A percentile compares a stretch with the other conserved stretches of the same genome.
These are phyloP conservation scores for Pinguiococcus pyrenoidosus DNA, from an alignment of 108 stramenopile genomes.

Conservation along the genomic window DNA sequence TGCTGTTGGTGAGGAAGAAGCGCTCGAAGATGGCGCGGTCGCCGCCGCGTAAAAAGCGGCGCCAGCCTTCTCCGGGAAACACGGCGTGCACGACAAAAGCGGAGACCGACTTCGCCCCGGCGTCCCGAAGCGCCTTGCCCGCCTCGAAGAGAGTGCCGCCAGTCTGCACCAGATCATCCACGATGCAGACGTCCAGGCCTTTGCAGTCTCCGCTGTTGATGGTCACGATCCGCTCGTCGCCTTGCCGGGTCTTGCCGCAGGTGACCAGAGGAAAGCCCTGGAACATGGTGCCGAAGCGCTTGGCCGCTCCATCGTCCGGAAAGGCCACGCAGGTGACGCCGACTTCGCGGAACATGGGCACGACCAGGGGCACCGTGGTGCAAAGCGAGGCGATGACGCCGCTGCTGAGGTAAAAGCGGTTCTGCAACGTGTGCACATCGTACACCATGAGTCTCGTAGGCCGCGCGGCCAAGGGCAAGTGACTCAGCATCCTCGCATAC, in stretches of 20 bases:
- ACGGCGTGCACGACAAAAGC: conserved; percentile 70
- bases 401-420: conserved; percentile 47
- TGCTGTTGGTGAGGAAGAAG: background rate
- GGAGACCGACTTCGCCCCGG: conserved; percentile 54
- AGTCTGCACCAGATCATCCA: conserved; percentile 75
- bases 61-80: conserved; percentile 61
- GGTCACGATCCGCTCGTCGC: conserved; percentile 28
- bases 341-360: background rate
- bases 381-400: conserved; percentile 61
- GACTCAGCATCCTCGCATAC: conserved; percentile 68
- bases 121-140: conserved; percentile 49
- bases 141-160: conserved; percentile 82
- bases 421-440: conserved; percentile 73
- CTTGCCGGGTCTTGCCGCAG: conserved; percentile 18
- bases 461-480: conserved; percentile 57
- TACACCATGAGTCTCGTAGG: conserved; percentile 72
- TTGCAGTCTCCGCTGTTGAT: conserved; percentile 33
- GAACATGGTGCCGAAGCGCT: conserved; percentile 65
- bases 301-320: conserved; percentile 80
- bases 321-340: conserved; percentile 49
- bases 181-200: conserved; percentile 52
- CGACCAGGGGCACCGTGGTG: conserved; percentile 61
- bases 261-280: no score
- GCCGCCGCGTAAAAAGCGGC: conserved; percentile 55
- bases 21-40: conserved; percentile 58